phyloP scores from a whole-genome alignment of 108 stramenopile species.

The Phaeodactylum tricornutum region DNA sequence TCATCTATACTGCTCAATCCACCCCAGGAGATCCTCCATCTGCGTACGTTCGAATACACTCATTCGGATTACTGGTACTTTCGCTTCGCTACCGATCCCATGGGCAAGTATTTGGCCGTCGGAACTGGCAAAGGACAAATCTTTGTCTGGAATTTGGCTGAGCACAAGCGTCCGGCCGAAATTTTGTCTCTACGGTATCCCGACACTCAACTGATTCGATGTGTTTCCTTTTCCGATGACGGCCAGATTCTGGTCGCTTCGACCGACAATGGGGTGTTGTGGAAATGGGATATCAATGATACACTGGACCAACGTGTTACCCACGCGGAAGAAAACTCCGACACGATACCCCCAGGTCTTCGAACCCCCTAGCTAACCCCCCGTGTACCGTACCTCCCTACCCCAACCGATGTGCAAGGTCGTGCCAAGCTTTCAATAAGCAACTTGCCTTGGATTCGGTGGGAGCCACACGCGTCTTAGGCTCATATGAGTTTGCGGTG shows the following conservation, averaged over 20 bases:
- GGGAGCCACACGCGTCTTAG: too few relatives aligned
- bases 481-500: too few relatives aligned
- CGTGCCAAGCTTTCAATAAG: too few relatives aligned
- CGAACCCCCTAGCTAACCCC: too few relatives aligned
- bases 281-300: constrained; percentile 45
- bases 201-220: constrained; percentile 29
- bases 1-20: background rate
- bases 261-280: constrained; percentile 43
- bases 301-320: too few relatives aligned
- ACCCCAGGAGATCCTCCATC: constrained; percentile 1
- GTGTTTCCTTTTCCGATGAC: constrained; percentile 50
- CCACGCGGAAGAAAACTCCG: too few relatives aligned
- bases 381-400: too few relatives aligned
- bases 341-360: too few relatives aligned
- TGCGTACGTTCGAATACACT: constrained; percentile 5
- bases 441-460: too few relatives aligned
- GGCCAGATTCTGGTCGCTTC: constrained; percentile 36
- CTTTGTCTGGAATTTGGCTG: constrained; percentile 42
- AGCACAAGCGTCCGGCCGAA: constrained; percentile 7
- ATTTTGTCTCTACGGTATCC: background rate
- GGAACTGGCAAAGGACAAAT: constrained; percentile 65
- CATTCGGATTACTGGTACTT: constrained; percentile 57
- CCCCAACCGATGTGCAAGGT: too few relatives aligned
- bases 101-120: constrained; percentile 35
- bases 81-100: constrained; percentile 42